phyloP scores from a whole-genome alignment of 441 rosid species.

The Kokia cookei region DNA sequence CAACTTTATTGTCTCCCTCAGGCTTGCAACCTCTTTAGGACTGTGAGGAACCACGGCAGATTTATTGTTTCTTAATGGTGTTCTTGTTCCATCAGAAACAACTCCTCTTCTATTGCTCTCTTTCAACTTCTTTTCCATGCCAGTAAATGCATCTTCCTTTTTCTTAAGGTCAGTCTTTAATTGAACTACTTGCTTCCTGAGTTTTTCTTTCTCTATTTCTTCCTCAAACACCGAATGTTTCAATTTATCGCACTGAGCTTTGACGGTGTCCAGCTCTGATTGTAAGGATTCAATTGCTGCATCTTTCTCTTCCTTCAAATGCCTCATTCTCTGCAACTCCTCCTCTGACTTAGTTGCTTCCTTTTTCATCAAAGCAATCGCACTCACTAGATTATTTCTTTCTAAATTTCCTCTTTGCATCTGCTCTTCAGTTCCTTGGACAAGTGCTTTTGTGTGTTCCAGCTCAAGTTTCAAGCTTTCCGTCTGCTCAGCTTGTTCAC shows the following conservation, averaged over 20 bases:
- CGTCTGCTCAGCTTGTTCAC: constrained; percentile 31
- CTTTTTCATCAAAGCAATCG: constrained; percentile 39
- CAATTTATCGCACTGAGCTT: constrained; percentile 33
- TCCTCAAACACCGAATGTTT: constrained; percentile 37
- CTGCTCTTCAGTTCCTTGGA: constrained; percentile 31
- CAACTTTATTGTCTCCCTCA: constrained; percentile 56
- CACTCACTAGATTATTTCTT: constrained; percentile 36
- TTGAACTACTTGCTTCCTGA: constrained; percentile 46
- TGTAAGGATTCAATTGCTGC: constrained; percentile 24
- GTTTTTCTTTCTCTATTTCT: constrained; percentile 57
- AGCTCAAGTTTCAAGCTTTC: constrained; percentile 41
- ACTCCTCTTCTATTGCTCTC: constrained; percentile 37
- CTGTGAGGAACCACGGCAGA: constrained; percentile 31
- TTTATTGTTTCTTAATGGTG: constrained; percentile 38
- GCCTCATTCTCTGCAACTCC: constrained; percentile 37
- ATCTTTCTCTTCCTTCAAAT: constrained; percentile 51
- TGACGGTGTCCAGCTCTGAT: constrained; percentile 40
- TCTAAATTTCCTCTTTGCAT: constrained; percentile 36
- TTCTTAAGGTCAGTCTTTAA: constrained; percentile 56
- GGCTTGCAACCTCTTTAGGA: constrained; percentile 50
- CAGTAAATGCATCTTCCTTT: constrained; percentile 31
- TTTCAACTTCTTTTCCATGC: constrained; percentile 56
- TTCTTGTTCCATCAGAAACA: constrained; percentile 37
- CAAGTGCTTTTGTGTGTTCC: constrained; percentile 33
- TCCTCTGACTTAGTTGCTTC: constrained; percentile 39